Conservation (phyloP, 805 yeast genomes). For the Sugiyamaella chiloensis region DNA sequence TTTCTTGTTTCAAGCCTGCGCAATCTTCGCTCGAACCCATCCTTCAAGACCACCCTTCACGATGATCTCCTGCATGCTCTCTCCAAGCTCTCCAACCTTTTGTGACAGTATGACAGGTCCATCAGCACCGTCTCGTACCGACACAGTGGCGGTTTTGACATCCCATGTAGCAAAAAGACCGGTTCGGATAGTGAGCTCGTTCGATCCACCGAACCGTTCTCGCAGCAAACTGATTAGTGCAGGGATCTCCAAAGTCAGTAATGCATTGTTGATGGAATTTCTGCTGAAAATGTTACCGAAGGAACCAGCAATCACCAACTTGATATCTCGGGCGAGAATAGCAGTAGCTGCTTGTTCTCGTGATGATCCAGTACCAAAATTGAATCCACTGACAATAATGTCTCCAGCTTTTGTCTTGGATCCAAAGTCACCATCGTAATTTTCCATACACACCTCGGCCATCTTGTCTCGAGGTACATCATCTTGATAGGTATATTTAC, state of each 20-base stretch:
- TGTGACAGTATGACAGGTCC: slow-evolving; percentile 62
- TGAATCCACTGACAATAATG: slow-evolving; percentile 86
- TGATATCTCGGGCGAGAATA: slow-evolving; percentile 88
- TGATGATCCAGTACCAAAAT: slow-evolving; percentile 97
- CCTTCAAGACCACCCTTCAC: slow-evolving; percentile 97
- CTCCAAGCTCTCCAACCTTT: slow-evolving; percentile 93
- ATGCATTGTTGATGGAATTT: slow-evolving; percentile 94
- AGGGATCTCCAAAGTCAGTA: slow-evolving; percentile 91
- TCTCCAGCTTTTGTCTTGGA: slow-evolving; percentile 80
- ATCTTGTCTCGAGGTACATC: slow-evolving; percentile 90
- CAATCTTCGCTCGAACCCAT: slow-evolving; percentile 71
- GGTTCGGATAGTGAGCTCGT: slow-evolving; percentile 87
- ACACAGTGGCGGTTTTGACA: slow-evolving; percentile 77
- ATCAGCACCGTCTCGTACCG: slow-evolving; percentile 61
- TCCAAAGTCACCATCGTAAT: slow-evolving; percentile 88
- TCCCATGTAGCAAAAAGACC: slow-evolving; percentile 94
- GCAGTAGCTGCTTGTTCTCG: slow-evolving; percentile 99
- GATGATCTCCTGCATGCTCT: slow-evolving; percentile 92
- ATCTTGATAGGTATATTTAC: slow-evolving; percentile 98
- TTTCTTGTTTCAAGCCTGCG: neutral
- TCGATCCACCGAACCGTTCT: slow-evolving; percentile 51
- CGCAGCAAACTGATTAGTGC: slow-evolving; percentile 75
- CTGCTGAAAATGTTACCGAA: slow-evolving; percentile 96
- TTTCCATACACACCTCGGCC: slow-evolving; percentile 99
- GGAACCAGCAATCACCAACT: slow-evolving; percentile 92